Base-by-base conservation (phyloP, 148 eudicot genomes). In the Spergularia marina region DNA sequence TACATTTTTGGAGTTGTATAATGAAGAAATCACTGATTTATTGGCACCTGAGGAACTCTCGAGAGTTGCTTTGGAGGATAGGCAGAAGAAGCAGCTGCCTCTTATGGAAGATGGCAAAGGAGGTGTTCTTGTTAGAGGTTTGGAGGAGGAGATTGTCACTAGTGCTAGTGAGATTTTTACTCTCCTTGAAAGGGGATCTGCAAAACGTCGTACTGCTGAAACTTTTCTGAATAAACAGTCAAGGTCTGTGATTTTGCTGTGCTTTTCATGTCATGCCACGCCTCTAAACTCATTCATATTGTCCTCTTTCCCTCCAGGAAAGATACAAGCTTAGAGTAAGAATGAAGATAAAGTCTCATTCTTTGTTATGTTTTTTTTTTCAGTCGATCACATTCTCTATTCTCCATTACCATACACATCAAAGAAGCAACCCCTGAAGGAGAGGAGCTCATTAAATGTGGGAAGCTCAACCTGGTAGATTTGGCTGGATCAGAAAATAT, bases 81-180 rank as follows among this genome's bases (percentile, higher is more conserved):
- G 80, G 82, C 98, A 93, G 84, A 93, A 91, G 81, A 93, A 93
- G 55, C 93, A 84, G 68, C 82, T 93, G 77, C 96, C 96, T 53
- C 86, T 93, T 25, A 93, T 93, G 98, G 98, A 93, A 80, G 98
- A 93, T 78, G 98, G 98, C 49, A 93, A 93, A 81, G 98, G 98
- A 25, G 98, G 98, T 5, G 98, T 93, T 72, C 89, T 93, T 70
- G 98, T 93, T 9, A 83, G 96, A 85, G 98, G 98, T 18, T 81
- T 93, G 53, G 98, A 93, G 56, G 98, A 93, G 86, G 98, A 93
- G 86, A 93, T 93, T 72, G 98, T 93, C n/a, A 86, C 96, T 23
- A 91, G 88, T 85, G 90, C 94, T 17, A 84, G 71, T 82, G 98
- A 93, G 84, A 93, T 93, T 51, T 93, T 91, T 75, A 91, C 94